phyloP scores from a whole-genome alignment of 73 alveolate genomes.

The Tetrahymena borealis region DNA sequence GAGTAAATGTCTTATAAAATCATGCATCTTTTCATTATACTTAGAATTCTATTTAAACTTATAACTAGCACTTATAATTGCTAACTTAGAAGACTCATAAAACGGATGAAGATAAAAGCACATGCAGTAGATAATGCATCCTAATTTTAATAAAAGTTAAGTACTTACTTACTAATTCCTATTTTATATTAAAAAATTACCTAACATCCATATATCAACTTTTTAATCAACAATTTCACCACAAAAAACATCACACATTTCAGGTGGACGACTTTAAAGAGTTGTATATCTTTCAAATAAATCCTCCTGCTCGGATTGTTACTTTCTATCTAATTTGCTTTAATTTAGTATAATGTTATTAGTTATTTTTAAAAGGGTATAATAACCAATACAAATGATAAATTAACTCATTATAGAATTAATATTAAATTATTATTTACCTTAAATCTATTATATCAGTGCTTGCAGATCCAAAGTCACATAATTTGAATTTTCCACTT shows the following conservation, averaged over 20 bases:
- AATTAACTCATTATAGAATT: no score
- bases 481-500: conserved; percentile 80
- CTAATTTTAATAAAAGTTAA: not conserved
- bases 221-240: conserved; percentile 62
- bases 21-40: conserved; percentile 68
- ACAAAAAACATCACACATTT: conserved; percentile 85
- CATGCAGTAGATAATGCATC: conserved; percentile 75
- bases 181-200: not conserved
- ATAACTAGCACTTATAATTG: conserved; percentile 83
- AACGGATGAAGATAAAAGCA: conserved; percentile 91
- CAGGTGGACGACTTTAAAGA: conserved; percentile 95
- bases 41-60: conserved; percentile 61
- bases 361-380: no score
- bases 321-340: conserved; percentile 42
- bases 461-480: conserved; percentile 95
- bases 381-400: no score
- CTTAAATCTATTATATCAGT: conserved; percentile 50
- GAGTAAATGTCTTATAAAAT: conserved; percentile 77
- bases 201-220: conserved; percentile 90
- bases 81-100: conserved; percentile 85
- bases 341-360: conserved; percentile 3
- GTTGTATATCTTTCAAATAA: conserved; percentile 89
- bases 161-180: not conserved
- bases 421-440: not conserved
- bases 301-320: conserved; percentile 68